Evolutionary conservation across 345 rosid genomes (phyloP).

Genomic region (Populus alba): DNA sequence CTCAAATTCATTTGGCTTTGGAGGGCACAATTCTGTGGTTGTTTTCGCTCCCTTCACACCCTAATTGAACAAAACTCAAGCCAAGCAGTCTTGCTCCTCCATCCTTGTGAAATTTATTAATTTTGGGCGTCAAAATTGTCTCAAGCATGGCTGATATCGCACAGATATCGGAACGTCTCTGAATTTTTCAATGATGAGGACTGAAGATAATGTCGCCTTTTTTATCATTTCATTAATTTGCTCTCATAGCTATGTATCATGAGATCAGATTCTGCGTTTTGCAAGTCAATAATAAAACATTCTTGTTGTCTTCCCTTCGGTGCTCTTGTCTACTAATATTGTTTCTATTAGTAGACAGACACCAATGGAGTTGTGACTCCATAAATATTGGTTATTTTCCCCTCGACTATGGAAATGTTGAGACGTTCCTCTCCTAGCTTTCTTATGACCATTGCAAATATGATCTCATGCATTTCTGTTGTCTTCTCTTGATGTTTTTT

Average conservation of each 20-base stretch:
- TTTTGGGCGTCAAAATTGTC: background rate
- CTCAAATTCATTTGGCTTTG: conserved; percentile 64
- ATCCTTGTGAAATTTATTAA: background rate
- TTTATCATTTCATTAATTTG: background rate
- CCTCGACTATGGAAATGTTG: too few species aligned
- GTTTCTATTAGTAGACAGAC: too few species aligned
- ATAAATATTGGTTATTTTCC: too few species aligned
- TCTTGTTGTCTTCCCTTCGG: background rate
- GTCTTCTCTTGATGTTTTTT: too few species aligned
- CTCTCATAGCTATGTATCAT: background rate
- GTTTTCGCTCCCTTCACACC: conserved; percentile 57
- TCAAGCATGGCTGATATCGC: background rate
- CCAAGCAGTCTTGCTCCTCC: background rate
- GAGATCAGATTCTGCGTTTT: background rate
- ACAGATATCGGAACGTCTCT: background rate
- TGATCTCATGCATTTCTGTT: too few species aligned
- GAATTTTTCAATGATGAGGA: background rate
- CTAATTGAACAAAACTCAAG: conserved; percentile 8
- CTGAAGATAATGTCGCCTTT: background rate
- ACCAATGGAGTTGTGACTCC: too few species aligned
- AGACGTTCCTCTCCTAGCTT: too few species aligned
- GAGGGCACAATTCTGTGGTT: conserved; percentile 67
- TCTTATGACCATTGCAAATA: too few species aligned
- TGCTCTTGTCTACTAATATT: background rate
- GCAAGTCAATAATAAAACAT: background rate